Percentiles rank a stretch among this genome's conserved stretches.
Conservation (phyloP, 1,139 yeast genomes). For the Candida sp. region DNA sequence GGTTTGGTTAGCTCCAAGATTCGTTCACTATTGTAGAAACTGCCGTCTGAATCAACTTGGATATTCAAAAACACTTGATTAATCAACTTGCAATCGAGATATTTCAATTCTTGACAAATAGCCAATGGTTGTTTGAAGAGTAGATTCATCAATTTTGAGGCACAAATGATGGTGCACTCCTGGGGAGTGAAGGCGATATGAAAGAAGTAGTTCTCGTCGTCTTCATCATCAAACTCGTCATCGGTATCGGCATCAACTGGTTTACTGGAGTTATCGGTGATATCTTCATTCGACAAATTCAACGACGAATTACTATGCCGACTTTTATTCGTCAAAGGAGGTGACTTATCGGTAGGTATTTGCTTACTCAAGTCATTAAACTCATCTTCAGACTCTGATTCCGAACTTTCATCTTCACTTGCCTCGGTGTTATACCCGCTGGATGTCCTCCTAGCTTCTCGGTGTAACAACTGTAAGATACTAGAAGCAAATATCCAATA, state of each 20-base stretch:
- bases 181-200: slow-evolving; percentile 55
- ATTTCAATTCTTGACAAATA: slow-evolving; percentile 22
- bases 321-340: not conserved
- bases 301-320: not conserved
- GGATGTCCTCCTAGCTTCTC: slow-evolving; percentile 13
- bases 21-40: slow-evolving; percentile 48
- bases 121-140: slow-evolving; percentile 35
- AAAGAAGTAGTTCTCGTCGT: slow-evolving; percentile 30
- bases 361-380: not conserved
- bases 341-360: not conserved
- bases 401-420: slow-evolving; percentile 14
- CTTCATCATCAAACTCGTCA: slow-evolving; percentile 20
- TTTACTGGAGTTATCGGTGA: slow-evolving; percentile 22
- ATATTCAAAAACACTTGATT: slow-evolving; percentile 48
- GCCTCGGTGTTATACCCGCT: slow-evolving; percentile 10
- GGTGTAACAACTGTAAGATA: slow-evolving; percentile 36
- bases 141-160: slow-evolving; percentile 29
- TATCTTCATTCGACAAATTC: not conserved
- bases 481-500: slow-evolving; percentile 52
- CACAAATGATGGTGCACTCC: slow-evolving; percentile 55
- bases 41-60: slow-evolving; percentile 63
- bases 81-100: slow-evolving; percentile 38
- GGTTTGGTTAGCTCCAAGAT: slow-evolving; percentile 62
- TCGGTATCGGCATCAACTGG: slow-evolving; percentile 7
- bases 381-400: slow-evolving; percentile 11